A percentile compares a stretch with the other conserved stretches of the same genome.
These are phyloP conservation scores for Trypanosoma boissoni DNA, from an alignment of 208 protist genomes.

Conservation along the genomic window DNA sequence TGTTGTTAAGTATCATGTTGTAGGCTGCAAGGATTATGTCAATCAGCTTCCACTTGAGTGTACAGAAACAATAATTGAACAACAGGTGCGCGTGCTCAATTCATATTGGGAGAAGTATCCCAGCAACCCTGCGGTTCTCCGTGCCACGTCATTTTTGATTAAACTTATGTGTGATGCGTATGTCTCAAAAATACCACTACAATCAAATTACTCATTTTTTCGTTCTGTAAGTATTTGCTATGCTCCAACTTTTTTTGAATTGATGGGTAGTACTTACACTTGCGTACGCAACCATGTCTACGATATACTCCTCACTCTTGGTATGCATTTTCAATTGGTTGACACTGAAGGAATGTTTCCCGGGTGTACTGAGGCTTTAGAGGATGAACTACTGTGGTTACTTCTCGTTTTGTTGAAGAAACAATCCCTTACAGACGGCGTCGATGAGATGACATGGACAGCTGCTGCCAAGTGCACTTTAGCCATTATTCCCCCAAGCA, in stretches of 20 bases:
- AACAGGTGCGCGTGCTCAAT: slow-evolving; percentile 61
- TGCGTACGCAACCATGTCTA: slow-evolving; percentile 88
- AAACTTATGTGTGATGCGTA: slow-evolving; percentile 86
- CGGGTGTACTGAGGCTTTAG: slow-evolving; percentile 71
- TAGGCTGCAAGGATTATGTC: slow-evolving; percentile 63
- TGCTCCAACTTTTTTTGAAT: slow-evolving; percentile 65
- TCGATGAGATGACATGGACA: slow-evolving; percentile 72
- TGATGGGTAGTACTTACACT: slow-evolving; percentile 85
- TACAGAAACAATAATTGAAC: slow-evolving; percentile 48
- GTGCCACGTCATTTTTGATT: slow-evolving; percentile 72
- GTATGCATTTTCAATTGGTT: slow-evolving; percentile 81
- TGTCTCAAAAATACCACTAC: slow-evolving; percentile 71
- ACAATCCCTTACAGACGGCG: slow-evolving; percentile 48
- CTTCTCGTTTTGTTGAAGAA: slow-evolving; percentile 53
- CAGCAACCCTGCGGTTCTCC: slow-evolving; percentile 53
- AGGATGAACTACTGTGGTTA: slow-evolving; percentile 81
- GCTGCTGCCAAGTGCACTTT: slow-evolving; percentile 77
- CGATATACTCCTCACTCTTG: slow-evolving; percentile 79
- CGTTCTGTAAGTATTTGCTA: slow-evolving; percentile 80
- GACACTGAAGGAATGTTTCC: slow-evolving; percentile 57
- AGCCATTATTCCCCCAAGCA: slow-evolving; percentile 49
- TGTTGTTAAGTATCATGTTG: slow-evolving; percentile 29
- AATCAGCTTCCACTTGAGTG: slow-evolving; percentile 74
- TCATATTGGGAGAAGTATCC: slow-evolving; percentile 74
- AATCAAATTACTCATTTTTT: slow-evolving; percentile 62